These are phyloP conservation scores for Talaromyces atroroseus DNA, from an alignment of 2,329 filamentous ascomycete species.

Conservation along the genomic window DNA sequence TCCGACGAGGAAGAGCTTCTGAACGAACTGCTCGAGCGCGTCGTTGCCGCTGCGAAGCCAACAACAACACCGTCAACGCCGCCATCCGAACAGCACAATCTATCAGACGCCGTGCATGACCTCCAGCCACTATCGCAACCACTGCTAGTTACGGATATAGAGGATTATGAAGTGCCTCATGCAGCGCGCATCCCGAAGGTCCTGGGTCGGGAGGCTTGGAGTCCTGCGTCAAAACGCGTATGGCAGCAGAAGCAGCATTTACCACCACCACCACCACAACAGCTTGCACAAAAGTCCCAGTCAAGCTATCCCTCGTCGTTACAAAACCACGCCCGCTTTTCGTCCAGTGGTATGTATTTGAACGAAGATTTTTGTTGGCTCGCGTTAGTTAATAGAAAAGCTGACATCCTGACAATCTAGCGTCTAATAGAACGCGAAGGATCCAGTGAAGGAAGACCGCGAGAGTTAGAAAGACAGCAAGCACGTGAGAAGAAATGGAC, in stretches of 20 bases:
- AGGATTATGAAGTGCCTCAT: conserved; percentile 37
- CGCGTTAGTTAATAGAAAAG: conserved; percentile 20
- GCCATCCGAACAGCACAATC: conserved; percentile 13
- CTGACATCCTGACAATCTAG: conserved; percentile 58
- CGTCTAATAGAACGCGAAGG: conserved; percentile 53
- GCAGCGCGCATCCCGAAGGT: conserved; percentile 37
- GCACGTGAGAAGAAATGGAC: conserved; percentile 24
- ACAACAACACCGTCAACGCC: conserved; percentile 12
- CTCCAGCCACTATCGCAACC: conserved; percentile 18
- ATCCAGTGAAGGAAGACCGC: conserved; percentile 32
- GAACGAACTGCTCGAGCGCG: conserved; percentile 46
- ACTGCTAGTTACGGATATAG: conserved; percentile 34
- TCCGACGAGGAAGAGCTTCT: conserved; percentile 52
- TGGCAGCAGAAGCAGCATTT: conserved; percentile 19
- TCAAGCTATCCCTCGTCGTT: conserved; percentile 16
- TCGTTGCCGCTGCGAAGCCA: conserved; percentile 22
- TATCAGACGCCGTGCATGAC: conserved; percentile 11
- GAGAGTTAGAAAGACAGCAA: conserved; percentile 26
- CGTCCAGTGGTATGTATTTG: conserved; percentile 26
- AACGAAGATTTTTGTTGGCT: neutral
- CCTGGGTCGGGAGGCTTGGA: conserved; percentile 34
- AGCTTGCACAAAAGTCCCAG: conserved; percentile 17
- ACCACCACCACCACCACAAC: conserved; percentile 9
- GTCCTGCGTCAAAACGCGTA: conserved; percentile 22
- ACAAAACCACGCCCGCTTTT: conserved; percentile 17